phyloP scores from a whole-genome alignment of 140 eudicot genomes.

The Flaveria floridana region DNA sequence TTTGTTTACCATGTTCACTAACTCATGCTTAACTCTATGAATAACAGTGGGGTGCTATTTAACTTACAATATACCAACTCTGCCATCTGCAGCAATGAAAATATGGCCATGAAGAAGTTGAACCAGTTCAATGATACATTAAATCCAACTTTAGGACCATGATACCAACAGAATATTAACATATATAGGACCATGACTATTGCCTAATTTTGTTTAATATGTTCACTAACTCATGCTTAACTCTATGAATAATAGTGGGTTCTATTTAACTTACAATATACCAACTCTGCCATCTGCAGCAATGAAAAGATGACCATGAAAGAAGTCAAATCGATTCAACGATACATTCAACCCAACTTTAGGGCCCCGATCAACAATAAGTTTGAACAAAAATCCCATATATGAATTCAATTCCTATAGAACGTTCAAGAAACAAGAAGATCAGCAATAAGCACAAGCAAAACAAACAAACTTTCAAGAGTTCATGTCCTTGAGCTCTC shows the following conservation, averaged over 20 bases:
- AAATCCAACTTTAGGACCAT: constrained; percentile 51
- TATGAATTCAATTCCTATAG: constrained; percentile 83
- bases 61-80: constrained; percentile 97
- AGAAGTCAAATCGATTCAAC: constrained; percentile 77
- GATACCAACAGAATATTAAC: neutral
- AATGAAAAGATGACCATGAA: constrained; percentile 95
- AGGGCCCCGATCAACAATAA: constrained; percentile 78
- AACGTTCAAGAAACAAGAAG: constrained; percentile 16
- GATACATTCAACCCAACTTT: constrained; percentile 76
- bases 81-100: constrained; percentile 78
- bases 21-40: constrained; percentile 15
- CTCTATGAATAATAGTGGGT: constrained; percentile 17
- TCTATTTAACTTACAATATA: constrained; percentile 70
- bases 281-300: constrained; percentile 89
- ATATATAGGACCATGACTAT: neutral
- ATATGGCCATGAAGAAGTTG: constrained; percentile 95
- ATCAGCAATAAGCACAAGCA: constrained; percentile 2
- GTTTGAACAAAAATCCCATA: constrained; percentile 61
- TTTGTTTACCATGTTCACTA: neutral
- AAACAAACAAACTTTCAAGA: neutral
- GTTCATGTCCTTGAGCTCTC: constrained; percentile 3
- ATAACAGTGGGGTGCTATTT: constrained; percentile 5
- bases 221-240: constrained; percentile 13
- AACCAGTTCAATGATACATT: constrained; percentile 66
- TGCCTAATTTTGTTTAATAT: constrained; percentile 7